A percentile compares a stretch with the other conserved stretches of the same genome.
These are phyloP conservation scores for Termitomyces sp. DNA, from an alignment of 768 basidiomycete genomes.

Conservation along the genomic window DNA sequence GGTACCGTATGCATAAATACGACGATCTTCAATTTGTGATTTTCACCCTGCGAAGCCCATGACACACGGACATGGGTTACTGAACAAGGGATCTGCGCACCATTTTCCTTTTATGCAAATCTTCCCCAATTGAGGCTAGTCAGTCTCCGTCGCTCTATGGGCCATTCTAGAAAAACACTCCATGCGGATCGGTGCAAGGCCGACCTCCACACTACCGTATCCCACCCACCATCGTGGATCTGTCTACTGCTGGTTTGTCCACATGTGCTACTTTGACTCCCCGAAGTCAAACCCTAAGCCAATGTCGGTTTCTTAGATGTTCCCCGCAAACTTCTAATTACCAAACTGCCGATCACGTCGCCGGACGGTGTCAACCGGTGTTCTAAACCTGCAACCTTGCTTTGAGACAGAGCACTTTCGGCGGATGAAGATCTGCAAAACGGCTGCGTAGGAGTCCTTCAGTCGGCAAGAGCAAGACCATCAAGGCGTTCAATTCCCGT, in stretches of 20 bases:
- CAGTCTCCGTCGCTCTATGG: neutral
- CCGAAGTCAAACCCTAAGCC: slow-evolving; percentile 4
- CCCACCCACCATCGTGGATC: slow-evolving; percentile 4
- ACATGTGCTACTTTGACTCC: slow-evolving; percentile 3
- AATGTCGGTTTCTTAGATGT: slow-evolving; percentile 11
- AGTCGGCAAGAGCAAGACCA: neutral
- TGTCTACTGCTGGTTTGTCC: neutral
- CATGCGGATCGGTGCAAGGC: neutral
- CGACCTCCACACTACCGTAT: neutral
- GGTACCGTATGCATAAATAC: neutral
- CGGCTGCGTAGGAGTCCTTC: neutral
- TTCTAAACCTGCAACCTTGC: slow-evolving; percentile 4
- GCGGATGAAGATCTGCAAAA: slow-evolving; percentile 6
- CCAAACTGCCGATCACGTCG: slow-evolving; percentile 17
- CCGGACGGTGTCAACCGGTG: slow-evolving; percentile 6
- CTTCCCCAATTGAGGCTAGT: slow-evolving; percentile 12
- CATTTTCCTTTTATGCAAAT: slow-evolving; percentile 13
- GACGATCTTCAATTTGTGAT: slow-evolving; percentile 3
- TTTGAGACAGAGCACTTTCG: neutral
- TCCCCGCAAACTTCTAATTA: slow-evolving; percentile 12
- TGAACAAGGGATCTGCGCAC: slow-evolving; percentile 10
- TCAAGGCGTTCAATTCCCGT: neutral
- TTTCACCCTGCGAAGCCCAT: slow-evolving; percentile 14
- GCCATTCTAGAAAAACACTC: slow-evolving; percentile 7
- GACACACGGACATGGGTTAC: slow-evolving; percentile 6